Evolutionary conservation across 306 rosid genomes (phyloP), one percentile per base, ranked within the genome.

Genomic region (Ormosia emarginata): DNA sequence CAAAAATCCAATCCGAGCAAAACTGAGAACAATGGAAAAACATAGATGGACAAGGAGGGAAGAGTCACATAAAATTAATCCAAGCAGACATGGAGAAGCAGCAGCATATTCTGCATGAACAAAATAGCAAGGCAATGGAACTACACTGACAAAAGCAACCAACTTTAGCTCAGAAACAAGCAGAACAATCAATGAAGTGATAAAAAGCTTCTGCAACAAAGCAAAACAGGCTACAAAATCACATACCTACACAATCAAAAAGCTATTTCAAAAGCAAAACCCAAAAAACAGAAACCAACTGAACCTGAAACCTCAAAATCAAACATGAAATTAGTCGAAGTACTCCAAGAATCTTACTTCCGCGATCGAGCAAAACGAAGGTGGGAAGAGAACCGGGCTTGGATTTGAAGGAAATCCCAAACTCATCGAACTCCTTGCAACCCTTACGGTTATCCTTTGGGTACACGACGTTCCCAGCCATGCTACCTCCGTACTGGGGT

Each of bases 401-500:
- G 0, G 97, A 85, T 80, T 92, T 81, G 83, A 86, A 93, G 7
- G 94, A 86, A 85, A 96, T 81, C 72, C 91, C 93, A 44, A 43
- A 94, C 33, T 92, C 98, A 66, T 87, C 88, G 76, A 90, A 95
- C 57, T 88, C 96, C 77, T 86, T 92, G 73, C 99, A 96, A 14
- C 98, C 98, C 85, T 93, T 93, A 34, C 63, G 92, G 81, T 96
- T 93, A 24, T 96, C 97, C 72, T 92, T 92, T 0, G 99, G 98
- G 84, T 86, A 96, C 30, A 88, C 65, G 9, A 96, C 98, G 78
- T 82, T 82, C 7, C 99, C 99, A 53, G 98, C 90, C 98, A 96
- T 93, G 86, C 99, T 96, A 5, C 98, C 99, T 4, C 99, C 99
- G 81, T 96, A 96, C 74, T 96, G 99, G 57, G 99, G 99, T 46